Evolutionary conservation across 208 protist genomes (phyloP), one percentile per base, ranked within the genome.

Genomic region (Sergeia podlipaevii): DNA sequence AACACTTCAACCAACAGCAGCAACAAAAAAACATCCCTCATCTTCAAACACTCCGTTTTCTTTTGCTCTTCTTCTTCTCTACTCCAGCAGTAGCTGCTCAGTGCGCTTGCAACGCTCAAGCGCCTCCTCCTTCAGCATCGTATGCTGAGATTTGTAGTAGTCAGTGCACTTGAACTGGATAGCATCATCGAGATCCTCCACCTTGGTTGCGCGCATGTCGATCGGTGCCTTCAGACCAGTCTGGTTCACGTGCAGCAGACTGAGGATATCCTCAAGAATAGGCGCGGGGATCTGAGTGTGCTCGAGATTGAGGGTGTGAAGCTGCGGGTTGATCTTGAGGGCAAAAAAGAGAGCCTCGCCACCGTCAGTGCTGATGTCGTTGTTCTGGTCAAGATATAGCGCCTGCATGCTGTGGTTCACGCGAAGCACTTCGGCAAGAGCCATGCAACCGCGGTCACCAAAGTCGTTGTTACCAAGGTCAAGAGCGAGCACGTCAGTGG

Each of bases 161-260:
- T 91, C 83, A 7, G 82, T 91, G 30, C 64, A 81, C 21, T 57
- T 60, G 63, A 94, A 94, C 63, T 85, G 79, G 23, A 59, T 70
- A 6, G 71, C 46, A 47, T 89, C 74, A 39, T 76, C 55, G 21
- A 91, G 26, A 2, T 89, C 68, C 8, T 75, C 53, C n/a, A 94
- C 26, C 17, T 30, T 54, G 56, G 65, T 38, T 24, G n/a, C 28
- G 30, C 73, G 74, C 78, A 91, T 80, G 44, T 91, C 67, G 8
- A 79, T 69, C 34, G 56, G 47, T 8, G 70, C 65, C 11, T 55
- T 68, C 13, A 84, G 50, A 1, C 70, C 65, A 0, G 73, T 80
- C 52, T 89, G 70, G 54, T 94, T 94, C n/a, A 94, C 74, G 57
- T 89, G 83, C 51, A 94, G 58, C 38, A 94, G 72, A 45, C 70